phyloP scores from a whole-genome alignment of 768 basidiomycete genomes.

The Kwoniella botswanensis region DNA sequence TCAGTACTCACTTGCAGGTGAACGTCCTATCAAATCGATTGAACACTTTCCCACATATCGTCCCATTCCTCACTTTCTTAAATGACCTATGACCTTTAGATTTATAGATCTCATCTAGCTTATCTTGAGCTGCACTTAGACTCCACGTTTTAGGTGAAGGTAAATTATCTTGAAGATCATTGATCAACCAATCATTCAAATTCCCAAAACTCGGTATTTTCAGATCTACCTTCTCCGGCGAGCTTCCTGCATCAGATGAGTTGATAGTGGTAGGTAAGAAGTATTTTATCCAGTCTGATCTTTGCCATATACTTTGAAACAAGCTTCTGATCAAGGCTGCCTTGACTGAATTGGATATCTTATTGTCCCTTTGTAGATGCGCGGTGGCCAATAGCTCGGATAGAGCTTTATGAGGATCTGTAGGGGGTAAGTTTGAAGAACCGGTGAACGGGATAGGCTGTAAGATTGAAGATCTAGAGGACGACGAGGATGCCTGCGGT shows the following conservation, averaged over 20 bases:
- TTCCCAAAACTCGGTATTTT: conserved; percentile 7
- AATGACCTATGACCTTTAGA: conserved; percentile 16
- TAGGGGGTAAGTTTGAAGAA: not conserved
- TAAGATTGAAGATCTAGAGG: not conserved
- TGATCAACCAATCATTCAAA: conserved; percentile 19
- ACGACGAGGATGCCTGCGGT: not conserved
- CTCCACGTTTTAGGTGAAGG: conserved; percentile 15
- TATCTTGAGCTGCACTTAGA: conserved; percentile 19
- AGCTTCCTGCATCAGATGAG: not conserved
- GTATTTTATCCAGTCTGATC: conserved; percentile 22
- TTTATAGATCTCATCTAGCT: conserved; percentile 11
- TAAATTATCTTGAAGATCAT: not conserved
- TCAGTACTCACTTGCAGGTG: conserved; percentile 53
- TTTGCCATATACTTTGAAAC: conserved; percentile 27
- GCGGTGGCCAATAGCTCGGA: conserved; percentile 13
- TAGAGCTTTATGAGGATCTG: conserved; percentile 16
- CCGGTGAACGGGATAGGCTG: not conserved
- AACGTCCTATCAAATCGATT: conserved; percentile 49
- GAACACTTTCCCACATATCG: conserved; percentile 48
- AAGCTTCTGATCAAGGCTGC: conserved; percentile 17
- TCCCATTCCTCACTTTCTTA: conserved; percentile 28
- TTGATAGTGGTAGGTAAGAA: conserved; percentile 9
- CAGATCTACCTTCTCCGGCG: not conserved
- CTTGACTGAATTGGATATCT: conserved; percentile 17
- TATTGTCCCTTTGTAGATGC: conserved; percentile 8